Conservation (phyloP, 2,329 filamentous ascomycete genomes). For the Alternaria arborescens region DNA sequence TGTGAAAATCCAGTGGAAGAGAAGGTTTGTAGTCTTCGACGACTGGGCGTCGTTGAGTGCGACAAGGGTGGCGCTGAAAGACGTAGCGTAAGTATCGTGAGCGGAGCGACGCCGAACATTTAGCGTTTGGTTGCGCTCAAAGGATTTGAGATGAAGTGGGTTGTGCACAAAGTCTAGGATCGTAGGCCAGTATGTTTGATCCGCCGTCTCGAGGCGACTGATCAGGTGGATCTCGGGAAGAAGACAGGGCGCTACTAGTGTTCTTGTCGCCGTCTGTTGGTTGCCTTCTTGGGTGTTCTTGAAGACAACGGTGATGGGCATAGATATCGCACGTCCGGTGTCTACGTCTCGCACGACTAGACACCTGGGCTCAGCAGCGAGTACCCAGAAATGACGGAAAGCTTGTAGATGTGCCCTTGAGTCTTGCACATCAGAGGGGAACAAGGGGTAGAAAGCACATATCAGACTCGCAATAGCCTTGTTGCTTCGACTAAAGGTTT, state of each 20-base stretch:
- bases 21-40: constrained; percentile 45
- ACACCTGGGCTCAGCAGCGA: constrained; percentile 89
- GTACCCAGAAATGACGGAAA: constrained; percentile 95
- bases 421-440: constrained; percentile 87
- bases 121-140: constrained; percentile 75
- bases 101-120: constrained; percentile 73
- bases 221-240: constrained; percentile 72
- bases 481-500: constrained; percentile 89
- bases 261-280: constrained; percentile 21
- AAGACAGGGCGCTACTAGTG: constrained; percentile 64
- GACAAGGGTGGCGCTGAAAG: constrained; percentile 78
- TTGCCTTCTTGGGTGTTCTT: constrained; percentile 39
- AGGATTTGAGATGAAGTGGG: constrained; percentile 68
- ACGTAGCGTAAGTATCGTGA: constrained; percentile 64
- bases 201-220: constrained; percentile 66
- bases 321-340: constrained; percentile 78
- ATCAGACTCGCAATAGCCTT: constrained; percentile 86
- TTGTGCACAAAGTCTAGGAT: constrained; percentile 76
- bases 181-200: constrained; percentile 81
- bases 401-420: constrained; percentile 95
- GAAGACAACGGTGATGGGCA: constrained; percentile 74
- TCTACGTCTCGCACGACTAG: constrained; percentile 87
- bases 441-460: constrained; percentile 92
- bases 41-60: constrained; percentile 71
- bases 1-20: constrained; percentile 79